These are phyloP conservation scores for Ramichloridium luteum DNA, from an alignment of 2,329 filamentous ascomycete species.

Conservation along the genomic window DNA sequence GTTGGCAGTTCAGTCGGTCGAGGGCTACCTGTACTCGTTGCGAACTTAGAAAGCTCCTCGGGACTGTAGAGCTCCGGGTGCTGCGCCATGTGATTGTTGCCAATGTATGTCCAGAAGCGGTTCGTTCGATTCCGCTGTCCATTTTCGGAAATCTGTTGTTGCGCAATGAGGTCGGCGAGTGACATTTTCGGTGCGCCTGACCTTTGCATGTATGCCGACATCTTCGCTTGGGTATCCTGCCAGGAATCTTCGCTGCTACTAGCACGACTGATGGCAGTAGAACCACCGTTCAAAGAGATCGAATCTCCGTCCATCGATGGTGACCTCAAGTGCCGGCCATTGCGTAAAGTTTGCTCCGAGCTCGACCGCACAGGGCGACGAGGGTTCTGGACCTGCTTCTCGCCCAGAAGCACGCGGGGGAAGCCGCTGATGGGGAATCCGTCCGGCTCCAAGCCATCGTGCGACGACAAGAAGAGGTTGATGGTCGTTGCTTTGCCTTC, in stretches of 20 bases:
- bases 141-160: slow-evolving; percentile 12
- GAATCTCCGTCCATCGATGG: slow-evolving; percentile 13
- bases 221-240: slow-evolving; percentile 13
- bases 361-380: slow-evolving; percentile 14
- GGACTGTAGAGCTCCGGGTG: slow-evolving; percentile 22
- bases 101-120: slow-evolving; percentile 27
- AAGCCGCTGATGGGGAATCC: slow-evolving; percentile 27
- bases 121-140: slow-evolving; percentile 19
- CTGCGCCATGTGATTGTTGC: slow-evolving; percentile 24
- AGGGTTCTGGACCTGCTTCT: slow-evolving; percentile 10
- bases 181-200: slow-evolving; percentile 15
- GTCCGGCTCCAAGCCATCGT: slow-evolving; percentile 23
- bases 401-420: slow-evolving; percentile 22
- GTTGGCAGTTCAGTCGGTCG: slow-evolving; percentile 1
- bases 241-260: slow-evolving; percentile 14
- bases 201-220: slow-evolving; percentile 5
- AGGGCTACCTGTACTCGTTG: slow-evolving; percentile 1
- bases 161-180: slow-evolving; percentile 21
- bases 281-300: slow-evolving; percentile 16
- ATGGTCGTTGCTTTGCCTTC: slow-evolving; percentile 22
- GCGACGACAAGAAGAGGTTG: slow-evolving; percentile 21
- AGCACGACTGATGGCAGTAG: slow-evolving; percentile 6
- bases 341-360: slow-evolving; percentile 13
- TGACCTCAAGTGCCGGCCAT: slow-evolving; percentile 2
- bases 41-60: slow-evolving; percentile 21